Conservation (phyloP, 192 early-diverging fungal genomes). For the Coemansia sp. region DNA sequence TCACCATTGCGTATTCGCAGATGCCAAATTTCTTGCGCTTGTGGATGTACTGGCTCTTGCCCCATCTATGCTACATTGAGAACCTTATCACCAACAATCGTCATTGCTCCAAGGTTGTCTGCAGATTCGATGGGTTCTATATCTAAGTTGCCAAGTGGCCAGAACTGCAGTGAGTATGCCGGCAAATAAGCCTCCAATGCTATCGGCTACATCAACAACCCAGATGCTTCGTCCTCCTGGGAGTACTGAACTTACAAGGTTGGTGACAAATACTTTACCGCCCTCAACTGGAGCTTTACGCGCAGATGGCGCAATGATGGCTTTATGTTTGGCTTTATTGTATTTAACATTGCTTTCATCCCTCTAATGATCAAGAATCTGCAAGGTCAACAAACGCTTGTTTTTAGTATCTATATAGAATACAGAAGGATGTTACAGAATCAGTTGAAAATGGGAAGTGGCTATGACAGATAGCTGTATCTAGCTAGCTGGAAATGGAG, state of each 20-base stretch:
- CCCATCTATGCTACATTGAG: conserved; percentile 63
- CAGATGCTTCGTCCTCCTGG: conserved; percentile 38
- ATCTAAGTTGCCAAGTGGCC: conserved; percentile 37
- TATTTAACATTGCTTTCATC: conserved; percentile 56
- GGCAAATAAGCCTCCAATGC: conserved; percentile 36
- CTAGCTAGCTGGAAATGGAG: too few relatives aligned
- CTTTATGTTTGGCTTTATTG: conserved; percentile 56
- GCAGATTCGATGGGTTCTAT: conserved; percentile 49
- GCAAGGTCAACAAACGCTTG: conserved; percentile 51
- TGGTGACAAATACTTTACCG: conserved; percentile 30
- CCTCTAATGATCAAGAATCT: conserved; percentile 35
- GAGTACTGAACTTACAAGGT: conserved; percentile 57
- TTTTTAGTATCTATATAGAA: too few relatives aligned
- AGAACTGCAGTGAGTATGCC: conserved; percentile 61
- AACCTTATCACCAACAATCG: conserved; percentile 62
- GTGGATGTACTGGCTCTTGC: conserved; percentile 67
- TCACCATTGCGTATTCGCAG: conserved; percentile 58
- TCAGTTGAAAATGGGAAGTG: too few relatives aligned
- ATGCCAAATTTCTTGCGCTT: conserved; percentile 64
- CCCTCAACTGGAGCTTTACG: conserved; percentile 56
- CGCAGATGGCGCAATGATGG: conserved; percentile 66
- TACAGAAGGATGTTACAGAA: too few relatives aligned
- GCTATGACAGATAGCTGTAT: too few relatives aligned
- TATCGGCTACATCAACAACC: conserved; percentile 54
- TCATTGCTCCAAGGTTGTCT: conserved; percentile 50